A percentile compares a stretch with the other conserved stretches of the same genome.
These are phyloP conservation scores for Daedaleopsis nitida DNA, from an alignment of 768 basidiomycete species.

Conservation along the genomic window DNA sequence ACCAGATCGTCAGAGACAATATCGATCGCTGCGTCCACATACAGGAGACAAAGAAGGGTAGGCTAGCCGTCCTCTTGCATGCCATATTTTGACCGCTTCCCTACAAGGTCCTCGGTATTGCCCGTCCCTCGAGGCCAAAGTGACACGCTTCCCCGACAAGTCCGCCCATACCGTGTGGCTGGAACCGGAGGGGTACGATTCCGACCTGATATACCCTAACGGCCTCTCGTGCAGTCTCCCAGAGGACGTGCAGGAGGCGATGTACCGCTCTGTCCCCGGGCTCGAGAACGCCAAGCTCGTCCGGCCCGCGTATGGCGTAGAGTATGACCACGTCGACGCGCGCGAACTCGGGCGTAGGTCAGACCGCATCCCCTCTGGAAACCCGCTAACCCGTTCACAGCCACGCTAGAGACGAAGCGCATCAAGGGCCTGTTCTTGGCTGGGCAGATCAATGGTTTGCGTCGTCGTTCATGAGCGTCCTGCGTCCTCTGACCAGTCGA, in stretches of 20 bases:
- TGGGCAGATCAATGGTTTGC: conserved; percentile 82
- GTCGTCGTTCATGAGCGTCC: too few species aligned
- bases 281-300: conserved; percentile 85
- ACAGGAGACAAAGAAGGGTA: conserved; percentile 86
- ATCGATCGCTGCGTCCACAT: conserved; percentile 82
- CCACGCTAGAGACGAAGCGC: conserved; percentile 83
- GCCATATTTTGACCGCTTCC: background rate
- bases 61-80: background rate
- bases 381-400: conserved; percentile 37
- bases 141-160: conserved; percentile 76
- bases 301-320: conserved; percentile 87
- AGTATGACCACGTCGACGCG: conserved; percentile 91
- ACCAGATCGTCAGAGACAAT: conserved; percentile 73
- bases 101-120: conserved; percentile 83
- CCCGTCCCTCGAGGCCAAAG: conserved; percentile 87
- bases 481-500: conserved; percentile 19
- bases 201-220: conserved; percentile 88
- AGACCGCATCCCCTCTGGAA: background rate
- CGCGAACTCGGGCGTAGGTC: conserved; percentile 72
- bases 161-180: conserved; percentile 78
- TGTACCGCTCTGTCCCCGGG: conserved; percentile 85
- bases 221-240: conserved; percentile 88
- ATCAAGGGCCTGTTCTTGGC: conserved; percentile 85
- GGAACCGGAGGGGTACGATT: conserved; percentile 91
- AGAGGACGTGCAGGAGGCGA: conserved; percentile 78